Base-by-base conservation (phyloP, 345 rosid genomes). In the Ceriops decandra region DNA sequence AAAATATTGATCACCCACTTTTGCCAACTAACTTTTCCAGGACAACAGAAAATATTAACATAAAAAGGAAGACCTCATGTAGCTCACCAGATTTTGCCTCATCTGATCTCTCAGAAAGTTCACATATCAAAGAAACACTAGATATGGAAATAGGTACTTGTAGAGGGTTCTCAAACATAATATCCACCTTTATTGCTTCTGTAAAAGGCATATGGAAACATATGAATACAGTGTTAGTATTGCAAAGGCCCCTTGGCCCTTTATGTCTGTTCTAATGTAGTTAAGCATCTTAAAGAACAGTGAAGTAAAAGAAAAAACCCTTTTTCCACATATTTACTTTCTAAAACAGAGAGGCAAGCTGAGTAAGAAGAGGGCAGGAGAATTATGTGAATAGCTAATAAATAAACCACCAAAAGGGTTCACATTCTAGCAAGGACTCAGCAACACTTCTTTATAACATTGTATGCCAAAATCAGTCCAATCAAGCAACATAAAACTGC, bases 161-260 rank as follows among this genome's bases (percentile, higher is more conserved):
- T 74, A 95, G 79, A 52, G 99, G 98, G 73, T 95, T 95, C 80
- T 76, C 81, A 74, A 95, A 86, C 81, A 88, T 93, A 63, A 92
- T 68, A 73, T 70, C 84, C 68, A 95, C 87, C 81, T 80, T 83
- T 77, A 92, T 82, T 19, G 93, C 78, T 81, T 95, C 99, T 95
- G 93, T 80, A 81, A 42, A 71, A 69, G 30, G 36, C 49, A 30
- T 21, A 11, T 52, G 66, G 51, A 71, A 69, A 47, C 57, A 62
- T 11, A 24, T 38, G 11, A 64, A 26, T 31, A 64, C 3, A 47
- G 38, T 63, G 27, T 26, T n/a, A n/a, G 56, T 26, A 27, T 60
- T 57, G 20, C 49, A 78, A 59, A 75, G 38, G 49, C 62, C 52
- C 33, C 36, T 17, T 60, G 31, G 31, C 32, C 38, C n/a, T 11